Evolutionary conservation across 176 grass and related monocot genomes (phyloP).

Genomic region (Carex kokanica): DNA sequence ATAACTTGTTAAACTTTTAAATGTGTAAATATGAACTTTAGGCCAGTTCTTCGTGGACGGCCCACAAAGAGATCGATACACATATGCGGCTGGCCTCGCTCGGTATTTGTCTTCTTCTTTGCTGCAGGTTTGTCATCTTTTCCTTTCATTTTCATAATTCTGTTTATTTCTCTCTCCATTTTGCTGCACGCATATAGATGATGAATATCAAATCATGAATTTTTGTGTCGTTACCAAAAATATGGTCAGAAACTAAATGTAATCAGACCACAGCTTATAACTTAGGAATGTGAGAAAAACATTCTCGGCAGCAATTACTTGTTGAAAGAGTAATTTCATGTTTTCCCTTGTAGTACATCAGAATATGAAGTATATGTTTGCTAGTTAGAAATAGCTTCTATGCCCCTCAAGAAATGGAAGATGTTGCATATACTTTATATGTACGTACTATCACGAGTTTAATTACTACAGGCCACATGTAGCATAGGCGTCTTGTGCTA

Average conservation of each 20-base stretch:
- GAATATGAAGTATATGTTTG: neutral
- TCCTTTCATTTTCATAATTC: neutral
- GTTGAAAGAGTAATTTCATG: neutral
- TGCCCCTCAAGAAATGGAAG: neutral
- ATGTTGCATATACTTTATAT: neutral
- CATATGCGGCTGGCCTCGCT: constrained; percentile 92
- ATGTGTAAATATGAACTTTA: constrained; percentile 22
- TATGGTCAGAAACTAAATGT: neutral
- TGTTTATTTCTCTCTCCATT: constrained; percentile 3
- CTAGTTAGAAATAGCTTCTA: neutral
- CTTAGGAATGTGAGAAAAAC: neutral
- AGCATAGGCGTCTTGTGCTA: neutral
- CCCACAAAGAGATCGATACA: constrained; percentile 92
- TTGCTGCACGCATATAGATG: neutral
- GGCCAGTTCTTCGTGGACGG: constrained; percentile 85
- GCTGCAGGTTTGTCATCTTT: constrained; percentile 53
- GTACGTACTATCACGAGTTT: neutral
- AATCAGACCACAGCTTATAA: neutral
- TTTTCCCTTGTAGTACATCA: neutral
- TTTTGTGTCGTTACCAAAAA: neutral
- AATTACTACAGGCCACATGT: neutral
- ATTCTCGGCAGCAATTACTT: neutral
- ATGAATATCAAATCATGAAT: neutral
- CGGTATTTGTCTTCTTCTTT: constrained; percentile 81
- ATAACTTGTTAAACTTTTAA: neutral